Evolutionary conservation across 2,329 filamentous ascomycete genomes (phyloP), one percentile per base, ranked within the genome.

Genomic region (Epichloe sibirici): DNA sequence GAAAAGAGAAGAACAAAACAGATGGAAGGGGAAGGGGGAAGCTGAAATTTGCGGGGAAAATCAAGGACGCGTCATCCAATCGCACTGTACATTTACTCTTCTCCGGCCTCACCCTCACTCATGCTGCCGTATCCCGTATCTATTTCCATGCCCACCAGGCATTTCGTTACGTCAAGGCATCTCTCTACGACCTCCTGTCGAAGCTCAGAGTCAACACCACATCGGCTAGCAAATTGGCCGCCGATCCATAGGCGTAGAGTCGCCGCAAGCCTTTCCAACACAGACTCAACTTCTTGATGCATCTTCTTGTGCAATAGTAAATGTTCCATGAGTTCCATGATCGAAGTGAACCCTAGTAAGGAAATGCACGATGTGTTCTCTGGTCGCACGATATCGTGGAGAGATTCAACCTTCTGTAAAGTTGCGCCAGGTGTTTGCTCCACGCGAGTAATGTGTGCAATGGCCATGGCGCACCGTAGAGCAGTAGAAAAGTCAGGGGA

Each of bases 221-320:
- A 73, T 52, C 71, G 72, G 47, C 74, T 74, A 21, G 77, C 78
- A 3, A 72, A 67, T 2, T 68, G 61, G 6, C 76, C 73, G 15
- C 79, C 79, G 48, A 81, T 76, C 82, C 82, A 85, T 40, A 81
- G 74, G 28, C 82, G 72, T 47, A 85, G 66, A 15, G 68, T 73
- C 5, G 75, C 80, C 0, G 80, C 77, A 13, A 85, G 67, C 35
- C 71, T 71, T 63, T 84, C 81, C 5, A 85, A 66, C 1, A 74
- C 68, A 1, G 65, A 58, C 2, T 72, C 66, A 57, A 74, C 79
- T 4, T 66, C 68, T 52, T 74, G 72, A 2, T 73, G 71, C 1
- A 72, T 72, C 17, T 71, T 64, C 48, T 72, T 65, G 58, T 81
- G 75, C 2, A 62, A 62, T 23, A 73, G 66, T 4, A 84, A 69